phyloP scores from a whole-genome alignment of 2,329 filamentous ascomycete genomes.

The Hymenoscyphus linearis region DNA sequence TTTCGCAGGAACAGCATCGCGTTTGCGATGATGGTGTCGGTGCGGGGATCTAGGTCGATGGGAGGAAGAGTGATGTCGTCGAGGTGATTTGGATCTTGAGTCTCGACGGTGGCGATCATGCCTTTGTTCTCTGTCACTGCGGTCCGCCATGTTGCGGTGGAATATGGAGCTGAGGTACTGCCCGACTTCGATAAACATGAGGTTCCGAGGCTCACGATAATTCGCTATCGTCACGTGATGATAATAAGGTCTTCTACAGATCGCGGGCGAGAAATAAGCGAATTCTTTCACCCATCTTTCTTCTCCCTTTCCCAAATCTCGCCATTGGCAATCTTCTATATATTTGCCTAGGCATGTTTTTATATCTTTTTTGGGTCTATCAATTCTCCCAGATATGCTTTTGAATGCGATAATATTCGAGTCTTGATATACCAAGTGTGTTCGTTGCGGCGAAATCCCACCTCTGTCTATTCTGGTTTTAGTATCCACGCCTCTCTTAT shows the following conservation, averaged over 20 bases:
- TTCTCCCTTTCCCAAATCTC: neutral
- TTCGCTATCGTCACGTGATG: neutral
- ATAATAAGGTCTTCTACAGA: neutral
- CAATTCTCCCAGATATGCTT: neutral
- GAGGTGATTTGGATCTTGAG: constrained; percentile 19
- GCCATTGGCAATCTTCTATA: neutral
- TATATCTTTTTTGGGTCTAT: neutral
- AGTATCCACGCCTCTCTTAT: neutral
- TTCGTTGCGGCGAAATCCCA: neutral
- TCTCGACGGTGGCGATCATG: constrained; percentile 1
- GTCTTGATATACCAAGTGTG: neutral
- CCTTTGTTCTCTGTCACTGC: neutral
- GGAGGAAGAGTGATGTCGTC: constrained; percentile 7
- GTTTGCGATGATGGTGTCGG: constrained; percentile 33
- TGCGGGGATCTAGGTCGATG: constrained; percentile 21
- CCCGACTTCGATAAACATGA: neutral
- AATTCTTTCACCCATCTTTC: neutral
- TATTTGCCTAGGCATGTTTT: neutral
- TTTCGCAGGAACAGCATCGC: constrained; percentile 15
- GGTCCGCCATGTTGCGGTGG: constrained; percentile 3
- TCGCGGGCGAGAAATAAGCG: neutral
- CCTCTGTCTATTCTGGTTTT: neutral
- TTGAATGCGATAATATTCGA: no score
- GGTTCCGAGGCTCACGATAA: neutral
- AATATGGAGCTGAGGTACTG: neutral